Evolutionary conservation across 805 yeast genomes (phyloP).

Genomic region (Lipomyces japonicus): DNA sequence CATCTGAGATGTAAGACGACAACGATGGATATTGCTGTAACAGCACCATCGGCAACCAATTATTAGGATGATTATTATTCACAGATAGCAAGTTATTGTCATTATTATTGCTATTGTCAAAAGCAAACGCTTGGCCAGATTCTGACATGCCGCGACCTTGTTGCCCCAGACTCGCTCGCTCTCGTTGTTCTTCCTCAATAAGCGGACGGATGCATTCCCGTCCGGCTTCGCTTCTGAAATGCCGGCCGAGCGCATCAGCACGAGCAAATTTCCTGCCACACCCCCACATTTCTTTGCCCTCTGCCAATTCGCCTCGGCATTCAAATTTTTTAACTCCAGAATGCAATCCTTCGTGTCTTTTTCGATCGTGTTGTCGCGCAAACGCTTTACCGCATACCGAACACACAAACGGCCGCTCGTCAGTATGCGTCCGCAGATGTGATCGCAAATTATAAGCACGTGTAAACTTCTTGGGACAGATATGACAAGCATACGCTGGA

Average conservation of each 20-base stretch:
- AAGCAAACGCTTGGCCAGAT: neutral
- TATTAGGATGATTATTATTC: neutral
- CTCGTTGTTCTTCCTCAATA: slow-evolving; percentile 50
- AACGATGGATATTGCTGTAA: slow-evolving; percentile 25
- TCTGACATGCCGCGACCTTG: neutral
- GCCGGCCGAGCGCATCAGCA: slow-evolving; percentile 73
- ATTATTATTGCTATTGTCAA: slow-evolving; percentile 1
- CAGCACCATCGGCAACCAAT: slow-evolving; percentile 23
- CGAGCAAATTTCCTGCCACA: slow-evolving; percentile 72
- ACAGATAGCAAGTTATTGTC: slow-evolving; percentile 7
- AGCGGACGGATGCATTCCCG: slow-evolving; percentile 63
- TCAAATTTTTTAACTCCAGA: slow-evolving; percentile 66
- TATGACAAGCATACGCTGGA: slow-evolving; percentile 66
- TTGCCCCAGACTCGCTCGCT: slow-evolving; percentile 5
- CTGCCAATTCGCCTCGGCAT: slow-evolving; percentile 58
- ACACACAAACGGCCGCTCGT: slow-evolving; percentile 68
- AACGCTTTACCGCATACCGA: slow-evolving; percentile 61
- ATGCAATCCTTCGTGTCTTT: slow-evolving; percentile 72
- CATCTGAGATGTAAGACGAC: slow-evolving; percentile 6
- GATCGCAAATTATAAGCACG: slow-evolving; percentile 90
- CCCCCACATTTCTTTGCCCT: slow-evolving; percentile 64
- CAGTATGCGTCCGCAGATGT: slow-evolving; percentile 81
- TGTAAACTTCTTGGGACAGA: slow-evolving; percentile 84
- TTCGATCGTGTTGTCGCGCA: slow-evolving; percentile 73
- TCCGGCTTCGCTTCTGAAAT: slow-evolving; percentile 72